A percentile compares a stretch with the other conserved stretches of the same genome.
Conservation (phyloP, 768 basidiomycete species). For the Crassisporium funariophilum region DNA sequence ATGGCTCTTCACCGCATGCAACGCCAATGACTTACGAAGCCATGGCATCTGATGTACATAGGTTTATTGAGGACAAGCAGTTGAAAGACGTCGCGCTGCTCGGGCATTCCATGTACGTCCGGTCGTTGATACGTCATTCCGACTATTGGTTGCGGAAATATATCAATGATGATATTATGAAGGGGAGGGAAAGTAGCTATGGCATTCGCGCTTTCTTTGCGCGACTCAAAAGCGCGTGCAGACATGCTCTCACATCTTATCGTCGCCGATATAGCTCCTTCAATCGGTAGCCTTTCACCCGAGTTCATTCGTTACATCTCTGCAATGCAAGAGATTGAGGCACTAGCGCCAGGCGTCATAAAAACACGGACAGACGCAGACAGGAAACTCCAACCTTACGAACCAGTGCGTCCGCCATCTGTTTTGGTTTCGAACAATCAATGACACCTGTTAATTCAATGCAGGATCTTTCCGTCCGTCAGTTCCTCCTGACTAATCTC, state of each 20-base stretch:
- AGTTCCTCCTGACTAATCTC: constrained; percentile 88
- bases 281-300: constrained; percentile 51
- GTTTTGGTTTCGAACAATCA: not conserved
- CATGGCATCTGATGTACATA: constrained; percentile 79
- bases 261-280: constrained; percentile 83
- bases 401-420: constrained; percentile 51
- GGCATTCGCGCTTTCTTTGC: constrained; percentile 56
- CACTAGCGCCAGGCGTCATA: constrained; percentile 41
- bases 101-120: constrained; percentile 86
- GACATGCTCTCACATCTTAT: constrained; percentile 58
- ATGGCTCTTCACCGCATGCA: constrained; percentile 79
- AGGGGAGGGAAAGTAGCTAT: constrained; percentile 90
- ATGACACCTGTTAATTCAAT: not conserved
- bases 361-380: constrained; percentile 72
- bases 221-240: constrained; percentile 38
- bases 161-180: constrained; percentile 8
- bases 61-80: constrained; percentile 58
- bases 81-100: constrained; percentile 70
- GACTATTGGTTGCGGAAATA: not conserved
- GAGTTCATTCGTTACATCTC: constrained; percentile 71
- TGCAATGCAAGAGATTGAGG: constrained; percentile 76
- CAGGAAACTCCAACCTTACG: constrained; percentile 58
- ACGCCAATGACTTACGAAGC: constrained; percentile 72
- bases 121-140: not conserved
- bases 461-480: constrained; percentile 74